Base-by-base conservation (phyloP, 2,329 filamentous ascomycete species). In the Apiospora marii region DNA sequence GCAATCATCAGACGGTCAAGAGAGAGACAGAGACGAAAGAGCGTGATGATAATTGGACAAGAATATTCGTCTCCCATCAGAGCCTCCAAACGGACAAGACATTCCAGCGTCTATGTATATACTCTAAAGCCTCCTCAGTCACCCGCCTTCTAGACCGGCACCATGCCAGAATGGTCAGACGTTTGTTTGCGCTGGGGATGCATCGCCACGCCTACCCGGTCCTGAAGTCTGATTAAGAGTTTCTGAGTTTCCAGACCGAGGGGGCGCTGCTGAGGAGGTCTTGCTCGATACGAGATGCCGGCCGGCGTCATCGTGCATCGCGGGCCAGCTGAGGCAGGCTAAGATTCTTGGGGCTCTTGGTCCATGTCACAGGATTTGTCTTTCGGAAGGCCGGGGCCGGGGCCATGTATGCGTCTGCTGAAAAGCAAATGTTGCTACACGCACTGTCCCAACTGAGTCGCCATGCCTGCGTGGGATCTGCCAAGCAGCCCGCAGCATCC, bases 331-430 rank as follows among this genome's bases (percentile, higher is more conserved):
- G 67, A 69, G 44, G 67, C 67, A 69, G 22, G 24, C 67, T 69
- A 69, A 69, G 67, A 13, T 3, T 69, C 67, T 69, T 69, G 67
- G 67, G n/a, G 2, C 58, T 69, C 67, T 69, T 49, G 67, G 67
- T 30, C 7, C 19, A 34, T 34, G 67, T 69, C 67, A 49, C 67
- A 69, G 34, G 67, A 69, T 24, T 69, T 69, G 48, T 34, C 27
- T 69, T 69, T 30, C 67, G 19, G 19, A 2, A n/a, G 37, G 8
- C 58, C 37, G 13, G 58, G 58, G 34, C 58, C 53, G 53, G 49
- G 10, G n/a, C 53, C 53, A 37, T 61, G 53, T 37, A 41, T 2
- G 46, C n/a, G 34, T 64, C 37, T 37, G 22, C 10, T 64, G 41
- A 64, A 64, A 19, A 22, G 41, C 6, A n/a, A 22, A 41, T 8